Evolutionary conservation across 2,329 filamentous ascomycete species (phyloP), one percentile per base, ranked within the genome.

Genomic region (Trichoderma sp.): DNA sequence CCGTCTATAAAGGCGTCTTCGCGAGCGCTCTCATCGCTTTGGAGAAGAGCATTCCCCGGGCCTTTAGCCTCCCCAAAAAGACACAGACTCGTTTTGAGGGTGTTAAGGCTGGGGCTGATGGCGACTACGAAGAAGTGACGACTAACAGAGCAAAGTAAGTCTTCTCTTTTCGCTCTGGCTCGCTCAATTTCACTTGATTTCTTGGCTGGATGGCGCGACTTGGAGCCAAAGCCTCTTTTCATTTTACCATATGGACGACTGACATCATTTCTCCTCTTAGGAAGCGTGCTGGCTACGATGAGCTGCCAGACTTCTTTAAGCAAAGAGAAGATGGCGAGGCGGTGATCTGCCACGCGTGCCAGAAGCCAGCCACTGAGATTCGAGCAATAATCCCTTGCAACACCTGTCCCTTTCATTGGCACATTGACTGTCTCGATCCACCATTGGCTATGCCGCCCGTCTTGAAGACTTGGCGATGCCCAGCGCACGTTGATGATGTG

Each of bases 351-450:
- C 89, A 91, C 76, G 83, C 83, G 56, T 98, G 95, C 81, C 87
- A 91, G 72, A 85, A 86, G 75, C 86, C 90, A 33, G 87, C 90
- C 57, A 83, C 87, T 24, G 80, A 82, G 72, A 74, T 77, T 47
- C 88, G 91, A 31, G 88, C 91, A 73, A 94, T 98, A 74, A 91
- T 97, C 73, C 89, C 91, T 57, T 99, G 95, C 82, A 94, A 94
- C 79, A 88, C 87, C 75, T 99, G 95, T 80, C 85, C 88, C 14
- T 86, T 93, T 40, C 87, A 90, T 76, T 99, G 94, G 92, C 96
- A 99, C 81, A 84, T 97, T 63, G 95, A 98, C 79, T 99, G 96
- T 80, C 83, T 97, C 19, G 90, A 96, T 76, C 92, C 93, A 33
- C 94, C 95, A 40, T 82, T 94, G 76, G 89, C 94, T 40, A 89